A percentile compares a stretch with the other conserved stretches of the same genome.
Evolutionary conservation across 2,329 filamentous ascomycete species (phyloP).

Genomic region (Ustilaginoidea virens): DNA sequence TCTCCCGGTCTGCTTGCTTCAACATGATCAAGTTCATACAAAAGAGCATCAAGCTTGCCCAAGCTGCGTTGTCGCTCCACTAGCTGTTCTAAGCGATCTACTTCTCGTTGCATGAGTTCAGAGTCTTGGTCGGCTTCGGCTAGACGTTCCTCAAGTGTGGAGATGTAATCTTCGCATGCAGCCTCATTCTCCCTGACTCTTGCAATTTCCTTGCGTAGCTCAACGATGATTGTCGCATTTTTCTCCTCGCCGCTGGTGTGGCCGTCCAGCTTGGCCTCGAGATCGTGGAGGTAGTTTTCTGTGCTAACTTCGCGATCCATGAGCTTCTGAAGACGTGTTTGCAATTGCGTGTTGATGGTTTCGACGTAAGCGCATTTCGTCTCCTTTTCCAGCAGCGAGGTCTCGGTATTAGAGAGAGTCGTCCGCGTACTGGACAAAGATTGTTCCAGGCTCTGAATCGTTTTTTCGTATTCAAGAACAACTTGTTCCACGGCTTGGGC

Average conservation of each 20-base stretch:
- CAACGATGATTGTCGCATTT: constrained; percentile 68
- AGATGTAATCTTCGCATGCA: constrained; percentile 90
- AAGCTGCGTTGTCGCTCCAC: constrained; percentile 90
- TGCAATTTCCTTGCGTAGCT: constrained; percentile 81
- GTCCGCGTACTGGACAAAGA: constrained; percentile 79
- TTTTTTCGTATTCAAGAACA: constrained; percentile 95
- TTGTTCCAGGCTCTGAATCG: constrained; percentile 83
- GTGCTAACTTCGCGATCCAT: constrained; percentile 84
- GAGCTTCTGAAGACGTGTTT: constrained; percentile 79
- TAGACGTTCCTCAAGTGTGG: constrained; percentile 84
- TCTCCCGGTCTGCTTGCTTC: constrained; percentile 37
- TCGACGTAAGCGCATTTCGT: constrained; percentile 87
- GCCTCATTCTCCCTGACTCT: constrained; percentile 81
- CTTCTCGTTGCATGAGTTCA: constrained; percentile 92
- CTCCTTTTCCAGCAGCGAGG: constrained; percentile 77
- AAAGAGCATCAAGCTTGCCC: constrained; percentile 81
- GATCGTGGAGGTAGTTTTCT: constrained; percentile 80
- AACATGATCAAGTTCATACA: constrained; percentile 76
- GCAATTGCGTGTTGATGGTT: constrained; percentile 79
- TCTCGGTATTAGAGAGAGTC: constrained; percentile 72
- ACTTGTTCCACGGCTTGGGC: constrained; percentile 92
- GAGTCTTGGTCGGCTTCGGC: constrained; percentile 93
- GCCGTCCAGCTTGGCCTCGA: constrained; percentile 81
- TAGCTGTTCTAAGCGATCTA: constrained; percentile 86
- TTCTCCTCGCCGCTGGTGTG: constrained; percentile 87